Base-by-base conservation (phyloP, 169 alveolate species). In the Cystoisospora suis region DNA sequence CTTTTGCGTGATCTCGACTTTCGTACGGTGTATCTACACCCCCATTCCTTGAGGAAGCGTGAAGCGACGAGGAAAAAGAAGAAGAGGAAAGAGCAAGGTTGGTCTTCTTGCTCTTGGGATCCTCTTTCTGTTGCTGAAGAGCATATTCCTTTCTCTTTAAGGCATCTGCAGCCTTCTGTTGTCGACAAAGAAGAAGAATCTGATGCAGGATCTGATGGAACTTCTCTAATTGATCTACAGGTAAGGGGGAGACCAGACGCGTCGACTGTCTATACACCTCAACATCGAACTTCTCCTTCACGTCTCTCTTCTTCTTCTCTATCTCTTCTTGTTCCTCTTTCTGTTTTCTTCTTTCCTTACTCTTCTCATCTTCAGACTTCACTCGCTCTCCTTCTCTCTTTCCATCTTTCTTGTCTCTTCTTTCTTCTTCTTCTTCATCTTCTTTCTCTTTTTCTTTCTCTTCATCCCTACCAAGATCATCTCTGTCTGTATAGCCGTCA, bases 161-260 rank as follows among this genome's bases (percentile, higher is more conserved):
- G n/a, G n/a, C n/a, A n/a, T n/a, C n/a, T n/a, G n/a, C n/a, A 3
- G 83, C 83, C 83, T 40, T 72, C 56, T 72, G 83, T 2, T 72
- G 83, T 2, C 83, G 15, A 27, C 83, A 72, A 36, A 72, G 83
- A 34, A 72, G 56, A 6, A 72, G 83, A 3, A 72, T 46, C 83
- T 72, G 83, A 27, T 40, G 83, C 56, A 72, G 53, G 56, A 72
- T 46, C 83, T 72, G 83, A n/a, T 72, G 83, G 15, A 72, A 27
- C 45, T 72, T 72, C n/a, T 72, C 83, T n/a, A 72, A 53, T 12
- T 6, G 36, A 23, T 72, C 56, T 27, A 9, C 83, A 34, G 83
- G 83, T 3, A 72, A 53, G 12, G 83, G 83, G 34, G 83, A 72
- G 58, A 72, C 83, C 58, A 72, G 56, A 17, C 34, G 83, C 3